These are phyloP conservation scores for Trichoderma sp. DNA, from an alignment of 2,329 filamentous ascomycete species.

Conservation along the genomic window DNA sequence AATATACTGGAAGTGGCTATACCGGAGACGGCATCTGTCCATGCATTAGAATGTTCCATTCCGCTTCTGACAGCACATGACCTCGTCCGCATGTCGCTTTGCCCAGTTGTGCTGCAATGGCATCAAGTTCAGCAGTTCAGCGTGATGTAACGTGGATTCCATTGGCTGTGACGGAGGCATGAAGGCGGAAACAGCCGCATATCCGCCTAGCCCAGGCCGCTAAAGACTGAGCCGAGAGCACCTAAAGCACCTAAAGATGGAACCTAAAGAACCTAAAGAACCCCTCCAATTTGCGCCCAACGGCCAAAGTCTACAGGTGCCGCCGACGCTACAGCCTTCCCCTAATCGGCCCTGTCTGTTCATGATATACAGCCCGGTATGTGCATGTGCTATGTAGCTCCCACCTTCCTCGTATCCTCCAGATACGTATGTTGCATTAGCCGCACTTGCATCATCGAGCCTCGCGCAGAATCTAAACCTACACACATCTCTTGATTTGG, in stretches of 20 bases:
- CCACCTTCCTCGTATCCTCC: not conserved
- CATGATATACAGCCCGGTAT: too few relatives aligned
- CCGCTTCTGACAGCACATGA: not conserved
- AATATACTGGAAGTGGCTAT: not conserved
- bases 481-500: not conserved
- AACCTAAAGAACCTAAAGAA: too few relatives aligned
- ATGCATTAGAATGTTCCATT: not conserved
- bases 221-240: too few relatives aligned
- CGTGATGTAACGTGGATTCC: not conserved
- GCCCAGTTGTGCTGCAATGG: not conserved
- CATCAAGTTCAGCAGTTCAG: not conserved
- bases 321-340: not conserved
- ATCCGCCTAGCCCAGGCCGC: not conserved
- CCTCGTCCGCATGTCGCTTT: not conserved
- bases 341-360: not conserved
- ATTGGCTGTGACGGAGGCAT: not conserved
- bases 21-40: not conserved
- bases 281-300: not conserved
- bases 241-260: too few relatives aligned
- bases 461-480: not conserved
- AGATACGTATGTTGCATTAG: not conserved
- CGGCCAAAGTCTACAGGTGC: not conserved
- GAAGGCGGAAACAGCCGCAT: not conserved
- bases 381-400: too few relatives aligned
- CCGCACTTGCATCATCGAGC: slow-evolving; percentile 6